Evolutionary conservation across 345 rosid genomes (phyloP).

Genomic region (Eucalyptus melliodora): DNA sequence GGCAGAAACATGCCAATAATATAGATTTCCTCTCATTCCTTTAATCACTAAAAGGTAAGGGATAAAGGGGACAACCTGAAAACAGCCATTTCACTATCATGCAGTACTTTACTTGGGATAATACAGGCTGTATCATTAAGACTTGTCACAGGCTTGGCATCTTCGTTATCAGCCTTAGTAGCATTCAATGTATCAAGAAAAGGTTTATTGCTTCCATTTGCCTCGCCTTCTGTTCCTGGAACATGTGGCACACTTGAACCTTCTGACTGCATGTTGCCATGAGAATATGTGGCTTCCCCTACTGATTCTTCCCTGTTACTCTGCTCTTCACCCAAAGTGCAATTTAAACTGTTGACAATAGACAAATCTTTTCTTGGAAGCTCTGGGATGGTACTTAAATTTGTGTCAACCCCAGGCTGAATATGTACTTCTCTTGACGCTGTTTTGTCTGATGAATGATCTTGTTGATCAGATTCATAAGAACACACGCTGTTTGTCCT

Average conservation of each 20-base stretch:
- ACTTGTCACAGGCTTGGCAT: not conserved
- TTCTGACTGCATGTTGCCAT: not conserved
- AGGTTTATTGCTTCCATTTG: slow-evolving; percentile 9
- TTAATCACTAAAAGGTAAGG: not conserved
- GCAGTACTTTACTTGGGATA: slow-evolving; percentile 1
- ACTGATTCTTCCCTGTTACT: not conserved
- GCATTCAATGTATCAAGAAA: slow-evolving; percentile 3
- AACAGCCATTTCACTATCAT: not conserved
- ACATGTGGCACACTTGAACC: not conserved
- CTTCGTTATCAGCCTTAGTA: not conserved
- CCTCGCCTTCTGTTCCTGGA: slow-evolving; percentile 3
- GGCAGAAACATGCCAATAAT: not conserved
- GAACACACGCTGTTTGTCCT: not conserved
- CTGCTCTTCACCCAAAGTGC: slow-evolving; percentile 5
- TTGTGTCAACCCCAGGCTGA: not conserved
- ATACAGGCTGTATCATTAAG: slow-evolving; percentile 1
- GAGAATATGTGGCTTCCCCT: not conserved
- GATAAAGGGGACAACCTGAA: not conserved
- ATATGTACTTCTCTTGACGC: not conserved
- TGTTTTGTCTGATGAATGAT: not conserved
- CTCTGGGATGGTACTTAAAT: not conserved
- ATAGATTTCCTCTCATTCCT: not conserved
- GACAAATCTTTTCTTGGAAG: slow-evolving; percentile 4
- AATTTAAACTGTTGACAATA: not conserved
- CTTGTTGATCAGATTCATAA: slow-evolving; percentile 7